Evolutionary conservation across 345 rosid genomes (phyloP).

Genomic region (Dipteronia sinensis): DNA sequence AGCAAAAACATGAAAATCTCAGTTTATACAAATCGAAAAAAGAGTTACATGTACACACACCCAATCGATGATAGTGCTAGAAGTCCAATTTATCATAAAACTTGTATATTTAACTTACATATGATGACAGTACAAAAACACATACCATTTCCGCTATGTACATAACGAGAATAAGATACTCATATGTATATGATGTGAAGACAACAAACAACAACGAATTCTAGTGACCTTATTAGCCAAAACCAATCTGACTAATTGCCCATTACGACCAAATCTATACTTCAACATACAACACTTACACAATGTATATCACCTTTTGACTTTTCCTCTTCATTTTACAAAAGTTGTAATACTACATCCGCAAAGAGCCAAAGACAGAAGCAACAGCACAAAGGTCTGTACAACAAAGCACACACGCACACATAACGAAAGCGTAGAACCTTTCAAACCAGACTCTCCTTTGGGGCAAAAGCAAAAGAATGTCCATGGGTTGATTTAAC

Average conservation of each 20-base stretch:
- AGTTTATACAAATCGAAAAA: not conserved
- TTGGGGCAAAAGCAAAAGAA: slow-evolving; percentile 16
- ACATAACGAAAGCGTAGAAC: slow-evolving; percentile 16
- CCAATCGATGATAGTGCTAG: not conserved
- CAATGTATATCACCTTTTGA: slow-evolving; percentile 11
- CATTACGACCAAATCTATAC: slow-evolving; percentile 3
- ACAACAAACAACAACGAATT: slow-evolving; percentile 17
- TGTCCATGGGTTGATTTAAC: not conserved
- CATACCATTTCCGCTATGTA: slow-evolving; percentile 22
- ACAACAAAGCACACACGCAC: slow-evolving; percentile 27
- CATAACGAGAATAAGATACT: slow-evolving; percentile 14
- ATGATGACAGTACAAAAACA: slow-evolving; percentile 11
- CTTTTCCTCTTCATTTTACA: slow-evolving; percentile 10
- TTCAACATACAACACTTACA: slow-evolving; percentile 1
- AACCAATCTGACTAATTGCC: not conserved
- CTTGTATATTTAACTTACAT: slow-evolving; percentile 4
- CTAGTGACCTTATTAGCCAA: slow-evolving; percentile 14
- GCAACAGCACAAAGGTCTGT: slow-evolving; percentile 15
- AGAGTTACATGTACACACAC: not conserved
- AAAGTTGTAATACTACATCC: slow-evolving; percentile 18
- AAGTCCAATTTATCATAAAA: slow-evolving; percentile 3
- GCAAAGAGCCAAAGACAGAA: slow-evolving; percentile 4
- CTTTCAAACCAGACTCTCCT: slow-evolving; percentile 21
- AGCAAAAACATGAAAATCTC: slow-evolving; percentile 6
- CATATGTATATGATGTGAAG: slow-evolving; percentile 2